Conservation (phyloP, 148 eudicot species). For the Cornus controversa region DNA sequence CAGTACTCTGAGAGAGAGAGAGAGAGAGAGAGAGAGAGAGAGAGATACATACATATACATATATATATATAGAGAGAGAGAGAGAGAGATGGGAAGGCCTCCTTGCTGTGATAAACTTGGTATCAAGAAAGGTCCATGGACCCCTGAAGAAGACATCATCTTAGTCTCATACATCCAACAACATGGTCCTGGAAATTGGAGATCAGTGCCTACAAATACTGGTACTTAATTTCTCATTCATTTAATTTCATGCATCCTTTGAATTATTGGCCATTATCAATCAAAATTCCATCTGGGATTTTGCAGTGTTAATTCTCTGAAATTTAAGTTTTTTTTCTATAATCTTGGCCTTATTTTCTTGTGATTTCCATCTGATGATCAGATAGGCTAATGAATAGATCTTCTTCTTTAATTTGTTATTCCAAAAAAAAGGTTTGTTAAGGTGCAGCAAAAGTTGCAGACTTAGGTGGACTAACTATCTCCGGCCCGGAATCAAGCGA, state of each 20-base stretch:
- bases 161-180: constrained; percentile 56
- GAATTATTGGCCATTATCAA: background rate
- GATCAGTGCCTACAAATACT: constrained; percentile 51
- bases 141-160: constrained; percentile 60
- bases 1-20: background rate
- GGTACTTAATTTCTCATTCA: constrained; percentile 19
- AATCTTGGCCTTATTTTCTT: background rate
- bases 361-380: background rate
- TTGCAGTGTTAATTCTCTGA: background rate
- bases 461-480: constrained; percentile 57
- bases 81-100: constrained; percentile 48
- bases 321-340: background rate
- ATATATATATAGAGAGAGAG: background rate
- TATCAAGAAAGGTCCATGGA: constrained; percentile 61
- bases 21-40: constrained; percentile 15
- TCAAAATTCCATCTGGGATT: background rate
- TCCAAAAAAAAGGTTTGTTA: constrained; percentile 31
- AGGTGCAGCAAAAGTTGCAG: constrained; percentile 66
- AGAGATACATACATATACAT: too few relatives aligned
- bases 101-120: constrained; percentile 51
- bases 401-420: too few relatives aligned
- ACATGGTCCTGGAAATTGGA: constrained; percentile 60
- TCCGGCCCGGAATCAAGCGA: constrained; percentile 53
- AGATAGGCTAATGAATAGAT: background rate
- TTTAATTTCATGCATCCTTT: background rate